phyloP scores from a whole-genome alignment of 129 eudicot species.

The Rutidosis leptorrhynchoides region DNA sequence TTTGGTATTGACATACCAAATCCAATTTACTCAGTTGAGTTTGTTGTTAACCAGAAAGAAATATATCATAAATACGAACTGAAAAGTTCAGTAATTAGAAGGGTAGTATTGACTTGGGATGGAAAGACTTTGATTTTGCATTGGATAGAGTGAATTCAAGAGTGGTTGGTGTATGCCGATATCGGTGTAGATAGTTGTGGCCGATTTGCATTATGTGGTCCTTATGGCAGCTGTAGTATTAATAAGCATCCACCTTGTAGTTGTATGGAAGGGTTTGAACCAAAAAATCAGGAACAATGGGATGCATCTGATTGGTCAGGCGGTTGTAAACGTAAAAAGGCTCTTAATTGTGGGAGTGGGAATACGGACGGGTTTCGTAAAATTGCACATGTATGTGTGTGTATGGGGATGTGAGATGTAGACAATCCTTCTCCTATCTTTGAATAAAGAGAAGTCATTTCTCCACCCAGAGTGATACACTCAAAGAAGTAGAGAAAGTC shows the following conservation, averaged over 20 bases:
- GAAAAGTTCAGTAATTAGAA: background rate
- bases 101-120: background rate
- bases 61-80: slow-evolving; percentile 22
- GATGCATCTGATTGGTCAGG: slow-evolving; percentile 42
- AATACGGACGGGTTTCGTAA: slow-evolving; percentile 34
- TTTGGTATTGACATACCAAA: background rate
- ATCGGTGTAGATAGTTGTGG: background rate
- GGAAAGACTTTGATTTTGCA: background rate
- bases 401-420: too few species aligned
- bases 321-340: slow-evolving; percentile 41
- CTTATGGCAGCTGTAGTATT: slow-evolving; percentile 16
- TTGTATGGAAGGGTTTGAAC: slow-evolving; percentile 27
- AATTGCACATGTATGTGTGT: too few species aligned
- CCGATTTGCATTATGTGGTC: slow-evolving; percentile 14
- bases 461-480: too few species aligned
- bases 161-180: slow-evolving; percentile 10
- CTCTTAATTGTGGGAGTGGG: slow-evolving; percentile 31
- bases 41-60: slow-evolving; percentile 27
- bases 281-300: slow-evolving; percentile 31
- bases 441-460: too few species aligned
- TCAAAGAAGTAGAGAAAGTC: too few species aligned
- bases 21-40: background rate
- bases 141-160: slow-evolving; percentile 11
- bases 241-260: slow-evolving; percentile 13
- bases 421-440: too few species aligned